Percentiles rank a stretch among this genome's conserved stretches.
These are phyloP conservation scores for Nitzschia sp. DNA, from an alignment of 108 stramenopile species.

Conservation along the genomic window DNA sequence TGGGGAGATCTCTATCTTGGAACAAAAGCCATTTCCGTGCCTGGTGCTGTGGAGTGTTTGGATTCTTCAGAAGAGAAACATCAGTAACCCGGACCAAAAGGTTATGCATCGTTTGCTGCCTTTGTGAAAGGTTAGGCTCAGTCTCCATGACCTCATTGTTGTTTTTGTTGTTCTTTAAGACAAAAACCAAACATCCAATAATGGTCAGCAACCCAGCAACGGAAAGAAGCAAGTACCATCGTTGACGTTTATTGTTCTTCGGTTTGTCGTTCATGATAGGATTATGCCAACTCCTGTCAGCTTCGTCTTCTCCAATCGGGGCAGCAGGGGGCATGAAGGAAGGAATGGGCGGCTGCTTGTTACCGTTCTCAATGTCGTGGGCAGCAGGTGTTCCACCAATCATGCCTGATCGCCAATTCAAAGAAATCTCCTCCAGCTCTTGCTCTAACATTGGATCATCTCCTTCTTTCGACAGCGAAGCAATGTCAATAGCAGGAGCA, in stretches of 20 bases:
- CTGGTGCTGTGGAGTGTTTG: conserved; percentile 44
- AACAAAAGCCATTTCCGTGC: conserved; percentile 63
- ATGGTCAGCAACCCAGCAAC: conserved; percentile 4
- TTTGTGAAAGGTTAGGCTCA: neutral
- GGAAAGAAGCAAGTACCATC: conserved; percentile 7
- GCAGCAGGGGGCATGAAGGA: neutral
- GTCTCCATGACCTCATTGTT: neutral
- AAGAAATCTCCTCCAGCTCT: conserved; percentile 37
- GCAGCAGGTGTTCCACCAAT: conserved; percentile 26
- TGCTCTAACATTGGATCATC: conserved; percentile 31
- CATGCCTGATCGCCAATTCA: conserved; percentile 30
- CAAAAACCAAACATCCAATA: neutral
- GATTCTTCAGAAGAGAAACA: conserved; percentile 21
- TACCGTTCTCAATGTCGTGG: conserved; percentile 30
- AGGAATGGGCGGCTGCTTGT: neutral
- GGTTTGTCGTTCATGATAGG: conserved; percentile 17
- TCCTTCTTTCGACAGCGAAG: conserved; percentile 14
- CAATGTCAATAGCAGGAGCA: neutral
- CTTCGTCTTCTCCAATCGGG: conserved; percentile 12
- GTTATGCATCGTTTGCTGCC: conserved; percentile 27
- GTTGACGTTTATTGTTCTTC: conserved; percentile 3
- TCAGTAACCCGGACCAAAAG: conserved; percentile 32
- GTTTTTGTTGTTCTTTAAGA: neutral
- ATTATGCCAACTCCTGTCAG: conserved; percentile 23
- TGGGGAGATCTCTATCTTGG: conserved; percentile 16